Base-by-base conservation (phyloP, 306 rosid genomes). In the Vicia faba region DNA sequence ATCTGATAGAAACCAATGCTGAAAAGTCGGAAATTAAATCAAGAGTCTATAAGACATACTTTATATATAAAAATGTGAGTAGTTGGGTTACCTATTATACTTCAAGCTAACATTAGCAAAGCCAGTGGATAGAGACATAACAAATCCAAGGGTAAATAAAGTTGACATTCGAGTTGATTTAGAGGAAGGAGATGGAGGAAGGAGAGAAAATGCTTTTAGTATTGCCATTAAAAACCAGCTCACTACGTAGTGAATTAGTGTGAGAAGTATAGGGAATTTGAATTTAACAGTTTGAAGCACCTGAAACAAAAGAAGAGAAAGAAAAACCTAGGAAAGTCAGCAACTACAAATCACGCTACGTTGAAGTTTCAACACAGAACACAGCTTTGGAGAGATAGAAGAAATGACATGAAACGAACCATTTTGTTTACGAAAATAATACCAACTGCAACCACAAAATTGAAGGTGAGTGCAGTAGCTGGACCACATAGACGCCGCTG, bases 1-100 rank as follows among this genome's bases (percentile, higher is more conserved):
- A 91, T 91, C 89, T 91, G 96, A 85, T 88, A 91, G 72, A 91
- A 91, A 61, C 97, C 97, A 77, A 91, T 87, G 79, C 97, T 88
- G 97, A 58, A 83, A 80, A 79, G 53, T 71, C 1, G 59, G 81
- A 70, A 43, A 79, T 74, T 59, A 80, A 79, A 64, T 19, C 72
- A 43, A 64, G 77, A 25, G 65, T 49, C 25, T 45, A 23, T 43
- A 57, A 72, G 26, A 62, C 16, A 39, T 64, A 38, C 18, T 11
- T 36, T 25, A 14, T 54, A 49, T 55, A 78, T 73, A 44, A 72
- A 76, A 72, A 76, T 44, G 40, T 58, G 51, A 65, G 26, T 8
- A 58, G 65, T 36, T 50, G 35, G 48, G 79, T 68, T 76, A 91
- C 97, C 97, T 88, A 62, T 91, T 91, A 68, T 86, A 86, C 83